Evolutionary conservation across 1,139 yeast species (phyloP).

Genomic region (Blastobotrys aristatus): DNA sequence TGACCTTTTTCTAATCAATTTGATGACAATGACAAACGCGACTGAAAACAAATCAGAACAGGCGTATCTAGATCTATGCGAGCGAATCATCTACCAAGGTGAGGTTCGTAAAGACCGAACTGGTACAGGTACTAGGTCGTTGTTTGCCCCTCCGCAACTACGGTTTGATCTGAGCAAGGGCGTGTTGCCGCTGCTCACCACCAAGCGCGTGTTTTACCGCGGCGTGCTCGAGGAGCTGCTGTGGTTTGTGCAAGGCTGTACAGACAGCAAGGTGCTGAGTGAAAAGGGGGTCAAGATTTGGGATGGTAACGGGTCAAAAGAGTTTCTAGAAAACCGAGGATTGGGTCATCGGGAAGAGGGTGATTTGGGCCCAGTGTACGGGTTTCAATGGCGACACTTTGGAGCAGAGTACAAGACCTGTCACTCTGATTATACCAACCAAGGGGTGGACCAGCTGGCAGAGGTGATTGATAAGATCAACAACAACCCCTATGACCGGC

Average conservation of each 20-base stretch:
- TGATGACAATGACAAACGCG: background rate
- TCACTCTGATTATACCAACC: conserved; percentile 77
- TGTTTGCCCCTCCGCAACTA: conserved; percentile 94
- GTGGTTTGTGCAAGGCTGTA: conserved; percentile 89
- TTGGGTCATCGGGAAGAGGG: conserved; percentile 79
- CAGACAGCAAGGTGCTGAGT: conserved; percentile 74
- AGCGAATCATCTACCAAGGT: conserved; percentile 71
- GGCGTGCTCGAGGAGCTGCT: conserved; percentile 85
- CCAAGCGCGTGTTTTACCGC: conserved; percentile 85
- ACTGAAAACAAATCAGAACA: conserved; percentile 56
- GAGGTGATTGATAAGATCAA: conserved; percentile 75
- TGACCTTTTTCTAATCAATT: background rate
- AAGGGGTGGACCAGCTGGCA: conserved; percentile 86
- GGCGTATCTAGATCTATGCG: conserved; percentile 79
- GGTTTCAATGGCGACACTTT: conserved; percentile 99
- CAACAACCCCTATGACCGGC: conserved; percentile 86
- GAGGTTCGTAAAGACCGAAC: conserved; percentile 93
- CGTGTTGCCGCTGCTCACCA: conserved; percentile 80
- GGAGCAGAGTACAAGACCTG: conserved; percentile 89
- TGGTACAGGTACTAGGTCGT: conserved; percentile 88
- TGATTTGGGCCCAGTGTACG: conserved; percentile 96
- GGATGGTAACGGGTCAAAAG: conserved; percentile 99
- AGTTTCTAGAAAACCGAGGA: conserved; percentile 79
- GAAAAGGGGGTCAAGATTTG: conserved; percentile 89
- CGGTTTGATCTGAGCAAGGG: conserved; percentile 73